These are phyloP conservation scores for Nicotiana noctiflora DNA, from an alignment of 257 asterid species.

Conservation along the genomic window DNA sequence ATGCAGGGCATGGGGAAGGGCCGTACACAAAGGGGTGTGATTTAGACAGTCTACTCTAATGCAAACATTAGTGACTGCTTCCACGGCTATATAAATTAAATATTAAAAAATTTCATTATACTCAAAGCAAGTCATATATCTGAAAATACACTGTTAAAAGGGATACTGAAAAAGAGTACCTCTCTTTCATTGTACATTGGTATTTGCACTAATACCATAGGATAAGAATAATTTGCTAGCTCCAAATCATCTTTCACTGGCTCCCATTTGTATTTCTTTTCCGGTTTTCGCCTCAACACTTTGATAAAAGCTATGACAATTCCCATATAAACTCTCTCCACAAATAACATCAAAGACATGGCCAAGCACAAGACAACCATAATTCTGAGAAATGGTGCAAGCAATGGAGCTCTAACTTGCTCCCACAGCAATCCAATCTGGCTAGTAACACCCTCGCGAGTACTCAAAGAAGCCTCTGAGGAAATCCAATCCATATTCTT, in stretches of 20 bases:
- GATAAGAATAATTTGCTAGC: constrained; percentile 20
- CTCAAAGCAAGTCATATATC: not conserved
- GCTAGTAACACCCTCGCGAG: not conserved
- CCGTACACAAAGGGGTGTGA: no score
- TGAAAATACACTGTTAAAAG: not conserved
- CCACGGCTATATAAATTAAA: not conserved
- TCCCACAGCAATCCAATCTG: constrained; percentile 20
- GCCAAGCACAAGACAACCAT: constrained; percentile 20
- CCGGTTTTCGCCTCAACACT: constrained; percentile 16
- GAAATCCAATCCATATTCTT: constrained; percentile 2
- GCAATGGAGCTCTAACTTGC: constrained; percentile 14
- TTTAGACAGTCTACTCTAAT: no score
- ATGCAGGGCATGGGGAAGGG: no score
- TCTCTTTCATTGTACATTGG: constrained; percentile 40
- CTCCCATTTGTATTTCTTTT: constrained; percentile 32
- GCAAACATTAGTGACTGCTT: no score
- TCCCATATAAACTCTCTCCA: constrained; percentile 30
- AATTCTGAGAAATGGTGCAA: constrained; percentile 19
- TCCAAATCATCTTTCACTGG: constrained; percentile 24
- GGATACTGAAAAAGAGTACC: constrained; percentile 3
- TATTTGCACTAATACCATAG: constrained; percentile 28
- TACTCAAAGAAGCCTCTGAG: not conserved
- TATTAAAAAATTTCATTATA: not conserved
- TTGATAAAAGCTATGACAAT: constrained; percentile 20
- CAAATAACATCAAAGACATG: constrained; percentile 26